These are phyloP conservation scores for Cenococcum geophilum DNA, from an alignment of 495 filamentous ascomycete genomes.

Conservation along the genomic window DNA sequence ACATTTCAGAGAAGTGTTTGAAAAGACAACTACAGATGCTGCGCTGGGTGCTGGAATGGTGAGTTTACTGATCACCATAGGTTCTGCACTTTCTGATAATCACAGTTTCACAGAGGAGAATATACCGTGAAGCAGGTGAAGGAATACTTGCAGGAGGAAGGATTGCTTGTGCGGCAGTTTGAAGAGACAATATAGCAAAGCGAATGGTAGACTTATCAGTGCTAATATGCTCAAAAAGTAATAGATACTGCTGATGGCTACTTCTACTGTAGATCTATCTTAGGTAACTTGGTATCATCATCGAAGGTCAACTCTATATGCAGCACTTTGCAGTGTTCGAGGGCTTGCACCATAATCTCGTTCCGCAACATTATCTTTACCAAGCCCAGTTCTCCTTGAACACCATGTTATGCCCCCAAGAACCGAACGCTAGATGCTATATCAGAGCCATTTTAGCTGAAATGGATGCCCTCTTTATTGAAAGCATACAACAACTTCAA, in stretches of 20 bases:
- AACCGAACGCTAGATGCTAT: background rate
- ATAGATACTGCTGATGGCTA: too few species aligned
- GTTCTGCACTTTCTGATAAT: too few species aligned
- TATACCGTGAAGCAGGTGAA: slow-evolving; percentile 96
- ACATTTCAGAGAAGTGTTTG: slow-evolving; percentile 90
- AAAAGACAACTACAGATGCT: slow-evolving; percentile 78
- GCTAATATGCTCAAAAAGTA: too few species aligned
- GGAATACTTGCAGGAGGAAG: slow-evolving; percentile 61
- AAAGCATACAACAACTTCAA: slow-evolving; percentile 68
- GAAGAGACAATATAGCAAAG: slow-evolving; percentile 45
- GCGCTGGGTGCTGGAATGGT: slow-evolving; percentile 93
- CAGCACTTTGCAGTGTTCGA: too few species aligned
- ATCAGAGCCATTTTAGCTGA: slow-evolving; percentile 51
- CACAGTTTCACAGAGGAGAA: slow-evolving; percentile 83
- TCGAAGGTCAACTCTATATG: too few species aligned
- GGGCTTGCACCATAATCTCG: too few species aligned
- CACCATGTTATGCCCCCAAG: too few species aligned
- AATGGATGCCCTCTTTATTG: slow-evolving; percentile 89
- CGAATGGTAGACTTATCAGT: background rate
- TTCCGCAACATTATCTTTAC: too few species aligned
- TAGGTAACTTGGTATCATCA: too few species aligned
- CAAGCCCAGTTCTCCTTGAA: too few species aligned
- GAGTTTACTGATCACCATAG: slow-evolving; percentile 32
- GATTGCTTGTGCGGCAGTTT: slow-evolving; percentile 68
- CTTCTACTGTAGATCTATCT: too few species aligned